Evolutionary conservation across 352 stramenopile species (phyloP).

Genomic region (Blastocystis sp.): DNA sequence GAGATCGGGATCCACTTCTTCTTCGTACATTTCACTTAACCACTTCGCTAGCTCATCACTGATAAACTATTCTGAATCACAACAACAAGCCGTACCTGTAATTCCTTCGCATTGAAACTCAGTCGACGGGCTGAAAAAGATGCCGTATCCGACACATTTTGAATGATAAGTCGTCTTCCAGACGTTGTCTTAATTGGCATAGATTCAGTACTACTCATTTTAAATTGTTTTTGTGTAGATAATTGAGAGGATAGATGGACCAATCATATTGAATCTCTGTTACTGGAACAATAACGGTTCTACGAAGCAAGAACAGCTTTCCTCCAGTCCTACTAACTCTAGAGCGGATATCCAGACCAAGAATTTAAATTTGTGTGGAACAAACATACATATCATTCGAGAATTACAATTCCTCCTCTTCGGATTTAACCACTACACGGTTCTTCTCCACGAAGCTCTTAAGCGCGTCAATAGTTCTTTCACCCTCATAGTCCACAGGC

Average conservation of each 20-base stretch:
- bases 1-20: slow-evolving; percentile 51
- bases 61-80: neutral
- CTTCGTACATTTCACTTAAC: slow-evolving; percentile 52
- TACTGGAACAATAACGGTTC: slow-evolving; percentile 49
- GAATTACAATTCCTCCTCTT: slow-evolving; percentile 60
- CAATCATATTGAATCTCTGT: slow-evolving; percentile 34
- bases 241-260: neutral
- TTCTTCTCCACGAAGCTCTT: slow-evolving; percentile 67
- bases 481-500: slow-evolving; percentile 64
- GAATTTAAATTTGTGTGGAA: neutral
- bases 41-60: slow-evolving; percentile 37
- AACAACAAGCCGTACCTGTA: neutral
- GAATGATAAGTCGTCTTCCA: slow-evolving; percentile 48
- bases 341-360: neutral
- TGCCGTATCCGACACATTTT: slow-evolving; percentile 22
- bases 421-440: slow-evolving; percentile 58
- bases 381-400: slow-evolving; percentile 9
- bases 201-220: neutral
- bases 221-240: neutral
- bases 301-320: neutral
- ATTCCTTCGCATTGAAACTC: slow-evolving; percentile 49
- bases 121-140: slow-evolving; percentile 44
- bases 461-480: slow-evolving; percentile 64
- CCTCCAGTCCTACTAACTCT: neutral
- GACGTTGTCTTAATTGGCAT: slow-evolving; percentile 49